Evolutionary conservation across 2,329 filamentous ascomycete genomes (phyloP), one percentile per base, ranked within the genome.

Genomic region (Microsporum audouinii): DNA sequence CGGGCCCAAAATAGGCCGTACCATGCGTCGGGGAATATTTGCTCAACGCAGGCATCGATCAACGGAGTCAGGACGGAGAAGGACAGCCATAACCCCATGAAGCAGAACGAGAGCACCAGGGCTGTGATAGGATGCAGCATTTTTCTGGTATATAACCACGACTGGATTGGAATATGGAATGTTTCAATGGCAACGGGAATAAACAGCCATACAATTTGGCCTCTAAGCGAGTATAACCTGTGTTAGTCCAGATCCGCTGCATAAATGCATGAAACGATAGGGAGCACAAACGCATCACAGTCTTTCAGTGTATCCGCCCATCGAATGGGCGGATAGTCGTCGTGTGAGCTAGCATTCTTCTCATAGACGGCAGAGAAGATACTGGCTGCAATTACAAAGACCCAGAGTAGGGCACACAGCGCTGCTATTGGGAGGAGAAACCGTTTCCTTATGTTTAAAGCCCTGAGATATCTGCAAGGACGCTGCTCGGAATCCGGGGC

Each of bases 41-140:
- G 34, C 27, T 61, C 60, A 23, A 43, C n/a, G 29, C 60, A 61
- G 12, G 60, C 36, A 31, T 58, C 41, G 10, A 43, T 39, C n/a
- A 62, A 33, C 12, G 43, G 23, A 33, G 34, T 39, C 1, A 53
- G 10, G 27, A 61, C 31, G 10, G 39, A 38, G 7, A 51, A 36
- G 14, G 7, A 31, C 12, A 58, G 7, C 61, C 59, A 63, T n/a
- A 45, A 10, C 23, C 51, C 59, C 14, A 53, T 47, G 5, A 60
- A 43, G 33, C 41, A 29, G 23, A 60, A 23, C 5, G 58, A 38
- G n/a, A 63, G 34, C 1, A 60, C 55, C 36, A 63, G 55, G 3
- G 61, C 58, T 10, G 59, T 43, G 29, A 61, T 49, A 12, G 61
- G 61, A 53, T 63, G 61, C 14, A 61, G 43, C 7, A 36, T 31